phyloP scores from a whole-genome alignment of 23 red algal species.

The Gracilaria domingensis region DNA sequence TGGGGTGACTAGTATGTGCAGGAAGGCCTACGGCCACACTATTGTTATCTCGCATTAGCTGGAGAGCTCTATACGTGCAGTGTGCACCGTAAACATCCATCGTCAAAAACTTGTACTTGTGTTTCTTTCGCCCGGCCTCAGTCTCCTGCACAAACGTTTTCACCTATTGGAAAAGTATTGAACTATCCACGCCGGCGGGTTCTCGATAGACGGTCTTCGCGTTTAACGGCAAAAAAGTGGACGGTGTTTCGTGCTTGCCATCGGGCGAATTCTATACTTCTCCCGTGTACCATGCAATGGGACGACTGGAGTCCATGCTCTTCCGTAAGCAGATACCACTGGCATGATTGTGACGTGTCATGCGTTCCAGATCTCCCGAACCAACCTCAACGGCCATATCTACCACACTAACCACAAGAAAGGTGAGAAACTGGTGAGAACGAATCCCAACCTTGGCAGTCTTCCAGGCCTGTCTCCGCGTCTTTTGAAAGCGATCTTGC shows the following conservation, averaged over 20 bases:
- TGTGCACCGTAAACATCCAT: background rate
- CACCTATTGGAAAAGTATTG: background rate
- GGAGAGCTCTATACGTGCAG: background rate
- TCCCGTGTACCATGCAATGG: background rate
- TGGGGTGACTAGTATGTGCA: background rate
- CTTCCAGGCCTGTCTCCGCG: too few relatives aligned
- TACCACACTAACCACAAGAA: too few relatives aligned
- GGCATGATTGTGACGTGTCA: background rate
- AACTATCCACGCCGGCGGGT: background rate
- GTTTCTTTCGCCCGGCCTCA: background rate
- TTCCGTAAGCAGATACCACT: background rate
- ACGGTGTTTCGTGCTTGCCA: background rate
- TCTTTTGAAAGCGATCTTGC: too few relatives aligned
- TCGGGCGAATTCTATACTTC: background rate
- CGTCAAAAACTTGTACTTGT: background rate
- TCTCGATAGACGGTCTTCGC: background rate
- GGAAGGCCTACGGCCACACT: background rate
- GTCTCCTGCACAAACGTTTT: background rate
- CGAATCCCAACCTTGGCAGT: too few relatives aligned
- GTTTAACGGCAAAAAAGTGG: background rate
- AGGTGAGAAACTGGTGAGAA: too few relatives aligned
- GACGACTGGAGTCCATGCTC: background rate
- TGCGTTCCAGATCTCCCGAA: background rate
- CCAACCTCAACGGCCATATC: background rate
- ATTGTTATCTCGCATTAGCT: background rate